Conservation (phyloP, 2,329 filamentous ascomycete species). For the Volutella citrinella region DNA sequence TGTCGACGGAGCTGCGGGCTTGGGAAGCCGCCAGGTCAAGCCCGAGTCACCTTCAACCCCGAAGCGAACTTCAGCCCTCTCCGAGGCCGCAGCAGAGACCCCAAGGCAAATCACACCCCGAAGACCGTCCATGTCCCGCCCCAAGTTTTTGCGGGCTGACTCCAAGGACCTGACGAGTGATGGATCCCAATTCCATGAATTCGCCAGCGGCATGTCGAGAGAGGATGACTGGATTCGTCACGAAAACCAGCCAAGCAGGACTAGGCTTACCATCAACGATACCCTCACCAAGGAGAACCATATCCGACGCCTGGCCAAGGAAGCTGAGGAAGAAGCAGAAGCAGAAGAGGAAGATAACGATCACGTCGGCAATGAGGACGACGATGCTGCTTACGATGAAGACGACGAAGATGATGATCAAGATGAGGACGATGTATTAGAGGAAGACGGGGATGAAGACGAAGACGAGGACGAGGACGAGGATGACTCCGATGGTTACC, state of each 20-base stretch:
- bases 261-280: slow-evolving; percentile 82
- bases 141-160: slow-evolving; percentile 50
- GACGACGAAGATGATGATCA: slow-evolving; percentile 51
- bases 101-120: slow-evolving; percentile 23
- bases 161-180: slow-evolving; percentile 51
- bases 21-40: slow-evolving; percentile 13
- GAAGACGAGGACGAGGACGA: slow-evolving; percentile 53
- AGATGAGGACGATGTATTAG: slow-evolving; percentile 52
- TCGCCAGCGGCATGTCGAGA: slow-evolving; percentile 76
- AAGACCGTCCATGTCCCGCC: slow-evolving; percentile 24
- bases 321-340: slow-evolving; percentile 85
- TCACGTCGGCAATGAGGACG: slow-evolving; percentile 43
- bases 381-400: slow-evolving; percentile 49
- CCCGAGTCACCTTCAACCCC: slow-evolving; percentile 30
- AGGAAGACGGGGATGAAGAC: slow-evolving; percentile 48
- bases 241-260: slow-evolving; percentile 59
- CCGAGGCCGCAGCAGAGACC: slow-evolving; percentile 17
- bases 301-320: slow-evolving; percentile 80
- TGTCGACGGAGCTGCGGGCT: slow-evolving; percentile 4
- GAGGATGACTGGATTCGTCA: slow-evolving; percentile 89
- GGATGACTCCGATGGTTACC: slow-evolving; percentile 65
- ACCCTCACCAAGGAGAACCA: slow-evolving; percentile 86
- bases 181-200: slow-evolving; percentile 77
- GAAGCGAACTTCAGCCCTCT: slow-evolving; percentile 23
- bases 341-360: slow-evolving; percentile 63